These are phyloP conservation scores for Trichoderma erinaceum DNA, from an alignment of 495 filamentous ascomycete genomes.

Conservation along the genomic window DNA sequence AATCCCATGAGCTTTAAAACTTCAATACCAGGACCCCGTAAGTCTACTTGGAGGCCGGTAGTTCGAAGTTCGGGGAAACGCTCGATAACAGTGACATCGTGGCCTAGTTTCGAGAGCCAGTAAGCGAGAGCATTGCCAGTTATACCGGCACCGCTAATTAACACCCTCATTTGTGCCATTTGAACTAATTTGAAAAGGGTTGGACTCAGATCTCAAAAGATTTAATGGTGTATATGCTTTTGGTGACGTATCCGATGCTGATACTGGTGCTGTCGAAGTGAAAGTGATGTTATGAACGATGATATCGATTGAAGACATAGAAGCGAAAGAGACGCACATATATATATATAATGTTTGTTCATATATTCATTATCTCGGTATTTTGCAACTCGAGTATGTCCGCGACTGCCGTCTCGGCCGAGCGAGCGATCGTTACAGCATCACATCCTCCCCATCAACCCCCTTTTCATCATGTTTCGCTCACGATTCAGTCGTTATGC, in stretches of 20 bases:
- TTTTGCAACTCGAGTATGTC: background rate
- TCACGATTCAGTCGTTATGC: background rate
- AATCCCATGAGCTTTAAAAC: slow-evolving; percentile 49
- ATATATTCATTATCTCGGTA: background rate
- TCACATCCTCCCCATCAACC: too few relatives aligned
- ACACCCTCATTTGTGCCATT: slow-evolving; percentile 33
- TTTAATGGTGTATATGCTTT: too few relatives aligned
- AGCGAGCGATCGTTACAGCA: background rate
- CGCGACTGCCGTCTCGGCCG: slow-evolving; percentile 30
- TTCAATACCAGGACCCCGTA: slow-evolving; percentile 40
- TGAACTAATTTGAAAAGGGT: background rate
- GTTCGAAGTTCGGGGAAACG: slow-evolving; percentile 39
- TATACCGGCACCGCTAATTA: slow-evolving; percentile 43
- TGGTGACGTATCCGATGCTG: too few relatives aligned
- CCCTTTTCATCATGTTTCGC: background rate
- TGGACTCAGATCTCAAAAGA: background rate
- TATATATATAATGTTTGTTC: background rate
- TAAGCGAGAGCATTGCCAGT: slow-evolving; percentile 43
- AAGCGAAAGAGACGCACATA: background rate
- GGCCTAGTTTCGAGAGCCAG: slow-evolving; percentile 46
- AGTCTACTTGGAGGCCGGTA: slow-evolving; percentile 47
- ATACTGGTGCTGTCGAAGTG: too few relatives aligned
- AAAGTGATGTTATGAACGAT: too few relatives aligned
- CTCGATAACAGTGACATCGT: slow-evolving; percentile 49
- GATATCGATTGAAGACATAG: background rate